Base-by-base conservation (phyloP, 352 stramenopile genomes). In the Phytophthora boehmeriae region DNA sequence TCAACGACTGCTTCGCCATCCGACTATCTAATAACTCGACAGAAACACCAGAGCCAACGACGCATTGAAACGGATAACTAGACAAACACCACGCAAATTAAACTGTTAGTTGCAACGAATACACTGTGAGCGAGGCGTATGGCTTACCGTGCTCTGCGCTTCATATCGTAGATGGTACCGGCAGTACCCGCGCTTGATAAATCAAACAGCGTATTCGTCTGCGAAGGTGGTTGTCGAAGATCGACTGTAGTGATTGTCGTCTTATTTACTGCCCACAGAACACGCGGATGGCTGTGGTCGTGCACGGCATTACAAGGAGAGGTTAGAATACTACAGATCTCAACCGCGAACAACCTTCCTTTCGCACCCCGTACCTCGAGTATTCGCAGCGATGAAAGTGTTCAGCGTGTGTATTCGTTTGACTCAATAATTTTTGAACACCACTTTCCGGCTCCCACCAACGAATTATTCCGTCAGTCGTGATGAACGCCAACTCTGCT, bases 61-160 rank as follows among this genome's bases (percentile, higher is more conserved):
- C 58, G 27, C 90, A 78, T 52, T 94, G 83, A 51, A 92, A 94
- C 0, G 85, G 83, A 19, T 71, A 81, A 28, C 80, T 94, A 22
- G 4, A 54, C 14, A 35, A 59, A 48, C 16, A 51, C 19, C 11
- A 55, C 20, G 23, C 36, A 51, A 54, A 27, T 8, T 20, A 2
- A 19, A 57, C 55, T 16, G 59, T 28, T 47, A 41, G 19, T 23
- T 42, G 8, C n/a, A n/a, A n/a, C n/a, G n/a, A n/a, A n/a, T n/a
- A n/a, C n/a, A n/a, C n/a, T n/a, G n/a, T n/a, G 38, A 42, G 1
- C 47, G 0, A 10, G 16, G 5, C 11, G 22, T 16, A 51, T 20
- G 27, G 9, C 56, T n/a, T 62, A 90, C 83, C 79, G 79, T 60
- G 70, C 59, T 59, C 82, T 68, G 1, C 82, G 78, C 51, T 86